Evolutionary conservation across 2,329 filamentous ascomycete genomes (phyloP), one percentile per base, ranked within the genome.

Genomic region (Tothia fuscella): DNA sequence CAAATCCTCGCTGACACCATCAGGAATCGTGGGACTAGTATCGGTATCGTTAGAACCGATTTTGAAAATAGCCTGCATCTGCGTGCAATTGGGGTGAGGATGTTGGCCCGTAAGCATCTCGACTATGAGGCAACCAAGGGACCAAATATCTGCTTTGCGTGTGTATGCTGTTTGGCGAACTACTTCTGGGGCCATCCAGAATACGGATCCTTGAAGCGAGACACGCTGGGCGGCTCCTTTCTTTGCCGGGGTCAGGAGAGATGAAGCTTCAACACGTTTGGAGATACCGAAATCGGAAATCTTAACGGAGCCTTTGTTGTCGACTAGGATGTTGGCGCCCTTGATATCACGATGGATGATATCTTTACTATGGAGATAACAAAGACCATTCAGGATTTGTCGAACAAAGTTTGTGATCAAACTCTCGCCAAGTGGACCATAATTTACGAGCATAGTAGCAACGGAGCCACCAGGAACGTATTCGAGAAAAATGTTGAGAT

Each of bases 291-390:
- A 98, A 69, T 98, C 91, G 6, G 89, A 96, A 50, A 98, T 98
- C 66, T 98, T 98, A 65, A 98, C 93, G 6, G 85, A 89, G 45
- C 91, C 91, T 64, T 96, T 95, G 70, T 96, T 96, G 67, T 98
- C 91, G 44, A 98, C 91, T 4, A 98, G 78, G 51, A 98, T 93
- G 58, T 98, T 98, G 60, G 91, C 91, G 36, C 91, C 91, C 68
- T 98, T 98, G 73, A 98, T 96, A 57, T 98, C 91, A 46, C 91
- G 82, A 60, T 98, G 91, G 53, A 98, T 96, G 56, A 98, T 98
- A 57, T 95, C 91, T 49, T 81, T 78, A 56, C 81, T 82, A 65
- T 98, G 91, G 13, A 98, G 76, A 59, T 96, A 98, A 3, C 84
- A 88, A 22, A 98, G 73, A 35, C 91, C 91, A 25, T 82, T 81